Percentiles rank a stretch among this genome's conserved stretches.
phyloP scores from a whole-genome alignment of 768 basidiomycete species.

The Psilocybe tampanensis region DNA sequence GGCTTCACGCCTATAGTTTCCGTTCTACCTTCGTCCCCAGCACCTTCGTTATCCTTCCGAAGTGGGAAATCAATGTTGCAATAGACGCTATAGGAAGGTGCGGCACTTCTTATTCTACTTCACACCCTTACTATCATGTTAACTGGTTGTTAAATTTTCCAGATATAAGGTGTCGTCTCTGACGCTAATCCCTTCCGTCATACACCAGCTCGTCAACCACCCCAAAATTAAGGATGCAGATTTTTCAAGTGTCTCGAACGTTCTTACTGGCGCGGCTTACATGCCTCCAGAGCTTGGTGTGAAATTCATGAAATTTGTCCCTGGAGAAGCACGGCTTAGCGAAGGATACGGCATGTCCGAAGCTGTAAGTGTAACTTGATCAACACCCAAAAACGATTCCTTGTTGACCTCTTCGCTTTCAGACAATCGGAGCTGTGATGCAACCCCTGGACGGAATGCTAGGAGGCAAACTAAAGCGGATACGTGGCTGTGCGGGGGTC shows the following conservation, averaged over 20 bases:
- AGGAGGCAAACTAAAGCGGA: conserved; percentile 39
- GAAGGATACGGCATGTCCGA: conserved; percentile 79
- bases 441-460: conserved; percentile 50
- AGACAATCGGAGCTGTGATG: conserved; percentile 60
- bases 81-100: conserved; percentile 62
- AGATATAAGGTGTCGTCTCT: conserved; percentile 62
- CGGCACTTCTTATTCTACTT: conserved; percentile 16
- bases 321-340: conserved; percentile 30
- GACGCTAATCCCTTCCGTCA: conserved; percentile 59
- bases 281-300: conserved; percentile 58
- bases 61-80: conserved; percentile 58
- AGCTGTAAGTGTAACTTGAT: conserved; percentile 39
- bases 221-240: conserved; percentile 50
- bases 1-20: conserved; percentile 53
- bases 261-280: conserved; percentile 66
- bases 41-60: conserved; percentile 55
- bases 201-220: conserved; percentile 67
- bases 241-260: conserved; percentile 46
- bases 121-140: too few relatives aligned
- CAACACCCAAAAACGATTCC: too few relatives aligned
- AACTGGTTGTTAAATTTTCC: too few relatives aligned
- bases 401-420: too few relatives aligned
- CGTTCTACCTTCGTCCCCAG: conserved; percentile 44
- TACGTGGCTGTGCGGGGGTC: conserved; percentile 54
- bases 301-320: conserved; percentile 39